These are phyloP conservation scores for Sporothrix sp. DNA, from an alignment of 2,329 filamentous ascomycete genomes.

Conservation along the genomic window DNA sequence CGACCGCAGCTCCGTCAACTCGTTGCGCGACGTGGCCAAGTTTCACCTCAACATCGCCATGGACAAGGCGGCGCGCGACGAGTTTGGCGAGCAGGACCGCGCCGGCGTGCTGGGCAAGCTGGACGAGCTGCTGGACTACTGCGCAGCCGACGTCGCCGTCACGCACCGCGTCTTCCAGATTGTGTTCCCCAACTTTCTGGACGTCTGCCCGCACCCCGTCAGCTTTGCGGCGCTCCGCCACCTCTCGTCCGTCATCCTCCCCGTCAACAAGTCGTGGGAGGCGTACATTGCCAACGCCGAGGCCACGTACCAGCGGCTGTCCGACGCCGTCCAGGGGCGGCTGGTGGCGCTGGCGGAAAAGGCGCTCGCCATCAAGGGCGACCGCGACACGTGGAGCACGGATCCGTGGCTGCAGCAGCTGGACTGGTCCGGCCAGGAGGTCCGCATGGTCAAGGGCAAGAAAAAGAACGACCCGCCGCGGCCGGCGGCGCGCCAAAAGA, in stretches of 20 bases:
- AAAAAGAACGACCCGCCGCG: conserved; percentile 73
- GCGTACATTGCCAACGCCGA: conserved; percentile 77
- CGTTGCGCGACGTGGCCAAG: conserved; percentile 85
- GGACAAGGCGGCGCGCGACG: conserved; percentile 78
- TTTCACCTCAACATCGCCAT: conserved; percentile 90
- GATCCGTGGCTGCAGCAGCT: conserved; percentile 91
- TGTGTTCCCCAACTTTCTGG: conserved; percentile 81
- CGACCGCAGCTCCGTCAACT: conserved; percentile 88
- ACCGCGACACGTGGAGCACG: conserved; percentile 57
- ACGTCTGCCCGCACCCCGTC: conserved; percentile 90
- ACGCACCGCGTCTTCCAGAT: conserved; percentile 92
- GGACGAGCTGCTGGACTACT: conserved; percentile 83
- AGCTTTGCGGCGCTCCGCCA: conserved; percentile 92
- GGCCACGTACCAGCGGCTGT: conserved; percentile 67
- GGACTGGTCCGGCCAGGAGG: conserved; percentile 89
- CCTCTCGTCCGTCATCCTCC: conserved; percentile 85
- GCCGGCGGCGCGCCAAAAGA: conserved; percentile 76
- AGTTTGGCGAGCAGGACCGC: conserved; percentile 75
- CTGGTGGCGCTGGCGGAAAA: conserved; percentile 64
- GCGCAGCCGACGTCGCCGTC: conserved; percentile 84
- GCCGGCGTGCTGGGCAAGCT: conserved; percentile 59
- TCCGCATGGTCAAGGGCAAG: conserved; percentile 85
- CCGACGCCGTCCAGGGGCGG: conserved; percentile 67
- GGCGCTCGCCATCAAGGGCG: conserved; percentile 63
- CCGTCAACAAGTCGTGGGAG: conserved; percentile 81